Evolutionary conservation across 1,284 basidiomycete genomes (phyloP), one percentile per base, ranked within the genome.

Genomic region (Puccinia triticina): DNA sequence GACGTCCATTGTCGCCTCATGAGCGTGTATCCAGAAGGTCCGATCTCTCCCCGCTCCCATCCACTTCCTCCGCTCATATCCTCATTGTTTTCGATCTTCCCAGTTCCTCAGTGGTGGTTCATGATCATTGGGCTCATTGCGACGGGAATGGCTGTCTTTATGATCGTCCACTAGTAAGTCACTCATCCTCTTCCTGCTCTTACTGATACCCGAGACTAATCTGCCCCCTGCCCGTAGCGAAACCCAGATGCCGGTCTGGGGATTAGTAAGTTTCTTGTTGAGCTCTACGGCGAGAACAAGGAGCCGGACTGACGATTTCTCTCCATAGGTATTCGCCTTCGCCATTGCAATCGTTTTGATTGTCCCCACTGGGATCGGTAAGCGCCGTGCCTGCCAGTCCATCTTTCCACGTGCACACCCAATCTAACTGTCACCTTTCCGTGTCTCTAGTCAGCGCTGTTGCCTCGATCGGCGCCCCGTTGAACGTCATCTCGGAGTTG

Each of bases 1-100:
- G 87, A 88, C 77, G 84, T 87, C 26, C 87, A 88, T 83, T 85
- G 85, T 71, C 84, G 85, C 5, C 84, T 87, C 23, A 87, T 87
- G 87, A 73, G 84, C 72, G 71, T 64, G 8, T 87, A 87, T 80
- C 84, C 84, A 61, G 86, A 87, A 82, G 86, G 75, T 83, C 66
- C 3, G 18, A 3, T 29, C 32, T 16, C 10, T 40, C 50, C 23
- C 43, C 34, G n/a, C 43, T 61, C 14, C 16, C 23, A 26, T 81
- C 29, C 37, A n/a, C 43, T 66, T 50, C 72, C 4, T 32, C 16
- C 43, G n/a, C 26, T 26, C 18, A n/a, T 3, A 66, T 37, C 3
- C 29, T 48, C 8, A 29, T 43, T 21, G 10, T 32, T 50, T 61
- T 64, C 18, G 3, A 74, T 57, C 26, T 34, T 43, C 43, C 10